Evolutionary conservation across 306 rosid genomes (phyloP), one percentile per base, ranked within the genome.

Genomic region (Pyrus communis): DNA sequence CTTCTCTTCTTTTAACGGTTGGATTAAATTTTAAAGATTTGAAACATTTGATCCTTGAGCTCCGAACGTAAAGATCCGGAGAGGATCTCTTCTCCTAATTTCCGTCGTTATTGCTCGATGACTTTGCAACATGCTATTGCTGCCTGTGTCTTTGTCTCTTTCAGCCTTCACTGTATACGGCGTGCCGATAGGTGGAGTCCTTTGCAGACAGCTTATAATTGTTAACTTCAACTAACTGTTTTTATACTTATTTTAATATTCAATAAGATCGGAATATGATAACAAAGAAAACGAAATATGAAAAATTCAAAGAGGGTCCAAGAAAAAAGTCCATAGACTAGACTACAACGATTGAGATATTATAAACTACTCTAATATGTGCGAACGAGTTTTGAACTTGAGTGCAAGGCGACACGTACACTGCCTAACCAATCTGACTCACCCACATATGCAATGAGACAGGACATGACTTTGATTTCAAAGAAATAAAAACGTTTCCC

Each of bases 1-100:
- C 2, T 6, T 35, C 0, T 35, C 1, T 35, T 0, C 0, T 33
- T 35, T 35, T 35, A 35, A 0, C 2, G 0, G 2, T 35, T 35
- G 0, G 2, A 35, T 35, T 7, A 35, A 35, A 35, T 35, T 35
- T 35, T 35, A 35, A 35, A 35, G 1, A 0, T 1, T 2, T 0
- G 9, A 35, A 35, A 1, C 0, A 35, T 35, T 35, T 35, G 9
- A 7, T 35, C 2, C 0, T 0, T 35, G 0, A 1, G 9, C 9
- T 35, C 2, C 0, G 9, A 7, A 35, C 7, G 9, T 35, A 35
- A 1, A 35, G 9, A 7, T 35, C 2, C 38, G 9, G 38, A 6
- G 38, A 33, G 40, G 40, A 1, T 35, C 9, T 35, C 40, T 35
- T 7, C 40, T 5, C 40, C 40, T 5, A 51, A 5, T 51, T 52